phyloP scores from a whole-genome alignment of 2,329 filamentous ascomycete species.

The Penicillium sp. region DNA sequence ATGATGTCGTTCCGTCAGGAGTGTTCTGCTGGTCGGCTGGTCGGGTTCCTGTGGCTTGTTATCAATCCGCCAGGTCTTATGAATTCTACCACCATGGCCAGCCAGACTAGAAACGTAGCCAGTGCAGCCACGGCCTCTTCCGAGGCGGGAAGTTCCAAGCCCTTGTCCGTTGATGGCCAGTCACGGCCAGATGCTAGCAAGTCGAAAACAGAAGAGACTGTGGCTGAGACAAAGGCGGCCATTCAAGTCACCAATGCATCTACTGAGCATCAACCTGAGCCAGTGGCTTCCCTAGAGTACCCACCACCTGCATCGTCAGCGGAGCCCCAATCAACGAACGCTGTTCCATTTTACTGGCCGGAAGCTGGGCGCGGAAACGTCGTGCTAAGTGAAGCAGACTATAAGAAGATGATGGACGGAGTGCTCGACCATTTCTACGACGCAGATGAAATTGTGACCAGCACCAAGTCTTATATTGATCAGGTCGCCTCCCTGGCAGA shows the following conservation, averaged over 20 bases:
- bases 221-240: not conserved
- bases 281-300: conserved; percentile 13
- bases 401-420: conserved; percentile 47
- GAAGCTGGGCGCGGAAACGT: conserved; percentile 43
- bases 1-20: conserved; percentile 97
- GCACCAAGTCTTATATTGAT: conserved; percentile 50
- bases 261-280: not conserved
- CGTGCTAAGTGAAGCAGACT: conserved; percentile 47
- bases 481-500: conserved; percentile 49
- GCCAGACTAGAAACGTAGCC: conserved; percentile 24
- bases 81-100: conserved; percentile 44
- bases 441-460: conserved; percentile 44
- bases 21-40: conserved; percentile 88
- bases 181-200: not conserved
- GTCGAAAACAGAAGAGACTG: conserved; percentile 2
- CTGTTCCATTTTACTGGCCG: conserved; percentile 44
- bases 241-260: not conserved
- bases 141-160: too few relatives aligned
- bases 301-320: conserved; percentile 1
- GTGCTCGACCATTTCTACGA: conserved; percentile 53
- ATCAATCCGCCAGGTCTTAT: conserved; percentile 66
- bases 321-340: conserved; percentile 14
- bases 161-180: not conserved
- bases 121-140: not conserved
- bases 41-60: conserved; percentile 94